Evolutionary conservation across 106 monocot species (phyloP).

Genomic region (Acorus calamus): DNA sequence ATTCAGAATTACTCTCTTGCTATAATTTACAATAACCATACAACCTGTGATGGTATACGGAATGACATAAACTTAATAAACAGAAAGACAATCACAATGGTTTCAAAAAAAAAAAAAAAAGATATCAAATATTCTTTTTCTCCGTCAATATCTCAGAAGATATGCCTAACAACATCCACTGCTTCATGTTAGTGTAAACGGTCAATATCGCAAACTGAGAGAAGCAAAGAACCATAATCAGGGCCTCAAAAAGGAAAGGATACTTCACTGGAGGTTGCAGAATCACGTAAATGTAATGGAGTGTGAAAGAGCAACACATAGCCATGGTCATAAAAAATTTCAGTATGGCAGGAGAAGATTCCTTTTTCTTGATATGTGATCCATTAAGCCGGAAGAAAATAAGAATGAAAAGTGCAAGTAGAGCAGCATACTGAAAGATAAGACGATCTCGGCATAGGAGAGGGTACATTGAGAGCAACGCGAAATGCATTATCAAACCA

Average conservation of each 20-base stretch:
- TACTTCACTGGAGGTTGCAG: slow-evolving; percentile 61
- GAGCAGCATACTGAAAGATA: slow-evolving; percentile 59
- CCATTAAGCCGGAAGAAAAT: slow-evolving; percentile 37
- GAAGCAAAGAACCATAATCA: slow-evolving; percentile 84
- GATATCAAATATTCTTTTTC: slow-evolving; percentile 60
- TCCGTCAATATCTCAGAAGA: slow-evolving; percentile 9
- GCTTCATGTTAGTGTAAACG: slow-evolving; percentile 63
- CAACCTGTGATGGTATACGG: no score
- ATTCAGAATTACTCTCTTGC: background rate
- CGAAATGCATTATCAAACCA: slow-evolving; percentile 49
- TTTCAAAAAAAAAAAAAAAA: background rate
- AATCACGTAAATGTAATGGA: slow-evolving; percentile 46
- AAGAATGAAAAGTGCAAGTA: slow-evolving; percentile 53
- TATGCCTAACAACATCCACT: slow-evolving; percentile 30
- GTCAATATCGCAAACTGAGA: slow-evolving; percentile 71
- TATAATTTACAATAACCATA: background rate
- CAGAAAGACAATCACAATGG: background rate
- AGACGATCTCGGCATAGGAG: slow-evolving; percentile 69
- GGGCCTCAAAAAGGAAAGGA: slow-evolving; percentile 91
- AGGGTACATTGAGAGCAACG: slow-evolving; percentile 82
- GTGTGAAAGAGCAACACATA: slow-evolving; percentile 25
- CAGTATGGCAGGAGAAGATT: slow-evolving; percentile 6
- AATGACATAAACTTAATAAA: no score
- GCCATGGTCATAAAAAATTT: slow-evolving; percentile 21
- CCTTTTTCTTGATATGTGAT: slow-evolving; percentile 1